Percentiles rank a stretch among this genome's conserved stretches.
These are phyloP conservation scores for Batrachochytrium dendrobatidis DNA, from an alignment of 371 early-diverging fungal genomes.

Conservation along the genomic window DNA sequence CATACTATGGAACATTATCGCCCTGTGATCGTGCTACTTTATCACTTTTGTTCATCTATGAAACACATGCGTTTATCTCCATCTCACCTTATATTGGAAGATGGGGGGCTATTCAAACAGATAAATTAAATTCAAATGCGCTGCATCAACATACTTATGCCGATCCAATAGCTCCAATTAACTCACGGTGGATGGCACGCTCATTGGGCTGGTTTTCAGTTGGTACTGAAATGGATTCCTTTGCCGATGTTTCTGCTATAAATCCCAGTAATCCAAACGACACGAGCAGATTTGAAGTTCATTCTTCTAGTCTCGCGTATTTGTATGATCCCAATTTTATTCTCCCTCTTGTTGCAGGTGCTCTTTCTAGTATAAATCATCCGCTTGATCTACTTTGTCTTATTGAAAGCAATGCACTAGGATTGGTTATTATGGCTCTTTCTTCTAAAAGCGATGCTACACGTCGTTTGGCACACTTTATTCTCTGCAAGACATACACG, in stretches of 20 bases:
- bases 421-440: conserved; percentile 56
- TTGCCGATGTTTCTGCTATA: not conserved
- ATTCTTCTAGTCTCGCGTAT: conserved; percentile 4
- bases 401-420: conserved; percentile 65
- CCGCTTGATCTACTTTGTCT: conserved; percentile 14
- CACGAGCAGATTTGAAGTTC: not conserved
- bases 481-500: conserved; percentile 58
- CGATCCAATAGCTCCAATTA: conserved; percentile 58
- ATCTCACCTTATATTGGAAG: conserved; percentile 18
- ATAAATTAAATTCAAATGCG: not conserved
- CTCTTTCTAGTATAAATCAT: conserved; percentile 42
- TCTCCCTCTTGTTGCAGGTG: conserved; percentile 59
- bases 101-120: conserved; percentile 16
- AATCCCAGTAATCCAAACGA: not conserved
- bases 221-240: conserved; percentile 24
- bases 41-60: conserved; percentile 27
- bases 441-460: conserved; percentile 47
- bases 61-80: conserved; percentile 23
- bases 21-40: conserved; percentile 23
- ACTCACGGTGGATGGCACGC: conserved; percentile 56
- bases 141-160: conserved; percentile 25
- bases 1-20: conserved; percentile 26
- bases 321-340: conserved; percentile 66
- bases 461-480: conserved; percentile 55
- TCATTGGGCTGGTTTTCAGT: conserved; percentile 53